Evolutionary conservation across 345 rosid species (phyloP).

Genomic region (Camelina hispida): DNA sequence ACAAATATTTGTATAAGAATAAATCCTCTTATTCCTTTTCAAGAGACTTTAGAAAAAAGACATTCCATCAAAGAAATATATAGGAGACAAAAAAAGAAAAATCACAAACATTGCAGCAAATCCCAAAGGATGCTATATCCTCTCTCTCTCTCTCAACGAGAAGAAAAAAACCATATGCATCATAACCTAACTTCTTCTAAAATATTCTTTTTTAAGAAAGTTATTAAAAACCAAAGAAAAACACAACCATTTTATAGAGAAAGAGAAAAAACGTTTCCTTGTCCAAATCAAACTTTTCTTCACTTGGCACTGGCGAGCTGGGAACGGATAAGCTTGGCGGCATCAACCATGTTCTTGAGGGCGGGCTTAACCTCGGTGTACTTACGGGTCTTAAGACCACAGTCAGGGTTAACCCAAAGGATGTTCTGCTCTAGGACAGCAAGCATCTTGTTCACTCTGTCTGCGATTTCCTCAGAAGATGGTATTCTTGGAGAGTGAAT

Average conservation of each 20-base stretch:
- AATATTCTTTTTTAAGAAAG: not conserved
- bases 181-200: conserved; percentile 40
- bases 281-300: conserved; percentile 39
- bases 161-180: conserved; percentile 34
- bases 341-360: conserved; percentile 86
- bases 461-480: conserved; percentile 90
- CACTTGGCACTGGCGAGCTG: conserved; percentile 93
- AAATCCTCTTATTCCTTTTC: conserved; percentile 30
- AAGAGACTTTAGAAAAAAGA: conserved; percentile 32
- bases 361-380: conserved; percentile 92
- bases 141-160: conserved; percentile 21
- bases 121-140: conserved; percentile 28
- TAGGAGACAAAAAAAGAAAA: conserved; percentile 1
- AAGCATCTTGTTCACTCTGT: conserved; percentile 98
- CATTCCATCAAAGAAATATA: conserved; percentile 29
- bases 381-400: conserved; percentile 97
- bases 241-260: conserved; percentile 34
- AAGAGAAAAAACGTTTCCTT: not conserved
- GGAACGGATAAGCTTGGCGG: conserved; percentile 91
- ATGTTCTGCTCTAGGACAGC: conserved; percentile 92
- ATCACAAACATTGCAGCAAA: conserved; percentile 31
- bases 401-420: conserved; percentile 99
- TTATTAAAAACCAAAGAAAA: conserved; percentile 37
- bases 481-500: conserved; percentile 99
- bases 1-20: conserved; percentile 19